Conservation (phyloP, 2,329 filamentous ascomycete genomes). For the Apiospora arundinis region DNA sequence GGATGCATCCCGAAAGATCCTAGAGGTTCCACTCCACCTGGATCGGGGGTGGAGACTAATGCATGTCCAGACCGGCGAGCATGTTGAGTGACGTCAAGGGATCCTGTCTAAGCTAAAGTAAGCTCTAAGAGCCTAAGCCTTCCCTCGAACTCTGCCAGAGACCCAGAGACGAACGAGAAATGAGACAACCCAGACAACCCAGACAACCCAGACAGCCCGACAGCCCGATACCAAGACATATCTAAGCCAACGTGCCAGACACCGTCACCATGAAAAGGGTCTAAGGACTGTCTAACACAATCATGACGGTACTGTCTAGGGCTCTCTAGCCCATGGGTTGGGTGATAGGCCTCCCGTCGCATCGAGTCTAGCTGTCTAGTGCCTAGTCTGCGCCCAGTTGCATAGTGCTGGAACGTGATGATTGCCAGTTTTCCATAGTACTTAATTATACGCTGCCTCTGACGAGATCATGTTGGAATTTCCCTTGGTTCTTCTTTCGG, state of each 20-base stretch:
- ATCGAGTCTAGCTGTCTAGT: not conserved
- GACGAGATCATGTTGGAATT: not conserved
- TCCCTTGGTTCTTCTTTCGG: not conserved
- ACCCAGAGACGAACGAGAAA: not conserved
- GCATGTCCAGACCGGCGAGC: not conserved
- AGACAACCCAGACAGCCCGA: no score
- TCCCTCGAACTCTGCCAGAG: not conserved
- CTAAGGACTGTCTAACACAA: conserved; percentile 11
- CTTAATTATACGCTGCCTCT: conserved; percentile 17
- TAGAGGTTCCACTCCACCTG: conserved; percentile 2
- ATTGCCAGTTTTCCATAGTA: not conserved
- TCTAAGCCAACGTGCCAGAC: not conserved
- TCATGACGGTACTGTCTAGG: conserved; percentile 15
- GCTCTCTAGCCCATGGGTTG: not conserved
- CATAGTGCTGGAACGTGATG: not conserved
- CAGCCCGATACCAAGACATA: not conserved
- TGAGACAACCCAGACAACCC: not conserved
- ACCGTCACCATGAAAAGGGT: no score
- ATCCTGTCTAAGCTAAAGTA: conserved; percentile 7
- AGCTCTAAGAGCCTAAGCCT: not conserved
- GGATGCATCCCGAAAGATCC: conserved; percentile 12
- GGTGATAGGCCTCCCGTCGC: conserved; percentile 4
- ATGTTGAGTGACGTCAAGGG: conserved; percentile 5
- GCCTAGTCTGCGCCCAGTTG: not conserved
- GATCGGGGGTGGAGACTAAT: not conserved